Base-by-base conservation (phyloP, 768 basidiomycete species). In the Lentinula sp. region DNA sequence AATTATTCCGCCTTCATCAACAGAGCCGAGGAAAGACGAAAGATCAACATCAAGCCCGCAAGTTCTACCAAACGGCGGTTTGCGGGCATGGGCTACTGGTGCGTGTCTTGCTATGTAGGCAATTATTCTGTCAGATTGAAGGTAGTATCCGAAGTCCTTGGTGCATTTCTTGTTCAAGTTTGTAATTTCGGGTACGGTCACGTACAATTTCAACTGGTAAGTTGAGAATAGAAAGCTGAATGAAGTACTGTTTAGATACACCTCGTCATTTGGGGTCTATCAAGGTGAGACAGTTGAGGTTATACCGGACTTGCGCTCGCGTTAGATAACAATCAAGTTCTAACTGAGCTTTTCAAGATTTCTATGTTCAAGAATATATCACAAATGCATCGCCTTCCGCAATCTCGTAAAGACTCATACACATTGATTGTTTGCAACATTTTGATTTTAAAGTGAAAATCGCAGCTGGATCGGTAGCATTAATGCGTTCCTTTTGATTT, bases 401-500 rank as follows among this genome's bases (percentile, higher is more conserved):
- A n/a, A 76, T 79, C 23, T 70, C 76, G 77, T 75, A 57, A 62
- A 76, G 46, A 28, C 51, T 10, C 31, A 39, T 6, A 23, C 23
- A 23, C 23, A 23, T 23, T 23, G 2, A 23, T 23, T 23, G 23
- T 23, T 23, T 23, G 23, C 23, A 23, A 23, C 1, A 23, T 1
- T 23, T 23, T 23, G 23, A 23, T 23, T 23, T 2, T 23, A 46
- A 37, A 42, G 18, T 37, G 16, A 3, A 16, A n/a, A 46, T 50
- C 58, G 9, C 61, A 66, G 57, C 3, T 59, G 57, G 57, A 59
- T 59, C 23, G 57, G 80, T 7, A 79, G 79, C 15, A 66, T 73
- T 10, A 79, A 82, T 52, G 72, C 75, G 5, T 77, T 77, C 60
- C 65, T 80, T 10, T 70, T 78, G 5, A 72, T 80, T 42, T 66